Evolutionary conservation across 2,329 filamentous ascomycete species (phyloP).

Genomic region (Microascus cirrosus): DNA sequence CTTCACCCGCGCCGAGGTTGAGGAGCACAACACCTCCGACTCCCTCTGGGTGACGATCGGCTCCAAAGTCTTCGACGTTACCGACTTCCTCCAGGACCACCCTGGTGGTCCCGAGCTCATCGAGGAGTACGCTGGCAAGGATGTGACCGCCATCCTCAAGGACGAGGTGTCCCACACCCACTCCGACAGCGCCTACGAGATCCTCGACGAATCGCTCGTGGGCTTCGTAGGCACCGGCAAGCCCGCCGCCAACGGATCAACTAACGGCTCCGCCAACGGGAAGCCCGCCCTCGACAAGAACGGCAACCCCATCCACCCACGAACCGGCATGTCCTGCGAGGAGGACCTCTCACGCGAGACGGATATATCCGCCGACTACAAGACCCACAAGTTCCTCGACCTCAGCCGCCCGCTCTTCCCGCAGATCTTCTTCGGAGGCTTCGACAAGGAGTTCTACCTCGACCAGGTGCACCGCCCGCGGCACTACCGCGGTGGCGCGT

Average conservation of each 20-base stretch:
- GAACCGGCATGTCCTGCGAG: constrained; percentile 78
- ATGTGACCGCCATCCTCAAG: constrained; percentile 41
- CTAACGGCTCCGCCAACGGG: constrained; percentile 12
- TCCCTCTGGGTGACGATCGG: constrained; percentile 93
- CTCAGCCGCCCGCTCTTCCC: constrained; percentile 72
- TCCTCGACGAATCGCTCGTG: constrained; percentile 48
- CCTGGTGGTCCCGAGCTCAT: constrained; percentile 84
- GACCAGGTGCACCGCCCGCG: constrained; percentile 91
- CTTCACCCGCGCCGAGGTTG: constrained; percentile 70
- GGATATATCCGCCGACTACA: constrained; percentile 64
- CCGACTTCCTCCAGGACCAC: constrained; percentile 80
- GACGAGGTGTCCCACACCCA: constrained; percentile 59
- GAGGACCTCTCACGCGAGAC: constrained; percentile 84
- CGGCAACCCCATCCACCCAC: constrained; percentile 35
- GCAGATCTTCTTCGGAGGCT: constrained; percentile 81
- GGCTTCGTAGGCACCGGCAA: constrained; percentile 55
- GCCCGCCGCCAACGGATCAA: constrained; percentile 26
- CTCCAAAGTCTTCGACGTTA: constrained; percentile 88
- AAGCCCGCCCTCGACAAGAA: constrained; percentile 15
- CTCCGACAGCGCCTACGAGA: constrained; percentile 76
- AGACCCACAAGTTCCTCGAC: constrained; percentile 88
- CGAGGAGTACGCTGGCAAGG: constrained; percentile 65
- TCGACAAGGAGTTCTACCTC: constrained; percentile 92
- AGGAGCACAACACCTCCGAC: constrained; percentile 63
- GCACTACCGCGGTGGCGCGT: constrained; percentile 88